Percentiles rank a stretch among this genome's conserved stretches.
phyloP scores from a whole-genome alignment of 2,329 filamentous ascomycete genomes.

The Fusarium sororula region DNA sequence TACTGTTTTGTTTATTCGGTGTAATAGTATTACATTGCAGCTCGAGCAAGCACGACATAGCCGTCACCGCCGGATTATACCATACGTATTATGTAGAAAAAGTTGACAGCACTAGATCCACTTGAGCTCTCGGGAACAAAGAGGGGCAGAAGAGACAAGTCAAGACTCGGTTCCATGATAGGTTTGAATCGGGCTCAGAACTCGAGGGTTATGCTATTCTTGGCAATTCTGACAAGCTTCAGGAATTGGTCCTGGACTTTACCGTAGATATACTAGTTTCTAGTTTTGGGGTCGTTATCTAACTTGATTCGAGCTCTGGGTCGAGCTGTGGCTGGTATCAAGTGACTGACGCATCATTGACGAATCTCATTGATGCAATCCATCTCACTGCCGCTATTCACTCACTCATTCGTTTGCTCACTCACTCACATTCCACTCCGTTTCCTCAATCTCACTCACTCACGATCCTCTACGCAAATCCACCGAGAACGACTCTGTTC shows the following conservation, averaged over 20 bases:
- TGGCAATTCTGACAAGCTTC: conserved; percentile 18
- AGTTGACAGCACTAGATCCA: conserved; percentile 4
- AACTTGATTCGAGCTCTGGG: neutral
- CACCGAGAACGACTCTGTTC: neutral
- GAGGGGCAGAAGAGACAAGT: neutral
- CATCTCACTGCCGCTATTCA: neutral
- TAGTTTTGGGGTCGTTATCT: neutral
- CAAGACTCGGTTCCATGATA: conserved; percentile 16
- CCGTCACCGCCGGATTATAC: conserved; percentile 25
- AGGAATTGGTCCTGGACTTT: conserved; percentile 29
- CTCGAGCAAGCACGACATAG: neutral
- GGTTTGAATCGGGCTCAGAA: neutral
- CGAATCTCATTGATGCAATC: conserved; percentile 27
- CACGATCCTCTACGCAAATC: neutral
- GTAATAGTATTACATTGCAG: neutral
- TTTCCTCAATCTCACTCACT: neutral
- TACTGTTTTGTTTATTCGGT: neutral
- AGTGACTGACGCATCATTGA: conserved; percentile 43
- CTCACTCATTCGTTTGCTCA: neutral
- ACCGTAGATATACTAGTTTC: conserved; percentile 27
- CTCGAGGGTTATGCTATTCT: conserved; percentile 5
- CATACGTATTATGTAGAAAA: neutral
- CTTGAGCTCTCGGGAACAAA: conserved; percentile 1
- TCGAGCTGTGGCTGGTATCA: conserved; percentile 28
- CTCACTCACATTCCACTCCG: neutral